phyloP scores from a whole-genome alignment of 1,284 basidiomycete species.

The Stygiomarasmius scandens region DNA sequence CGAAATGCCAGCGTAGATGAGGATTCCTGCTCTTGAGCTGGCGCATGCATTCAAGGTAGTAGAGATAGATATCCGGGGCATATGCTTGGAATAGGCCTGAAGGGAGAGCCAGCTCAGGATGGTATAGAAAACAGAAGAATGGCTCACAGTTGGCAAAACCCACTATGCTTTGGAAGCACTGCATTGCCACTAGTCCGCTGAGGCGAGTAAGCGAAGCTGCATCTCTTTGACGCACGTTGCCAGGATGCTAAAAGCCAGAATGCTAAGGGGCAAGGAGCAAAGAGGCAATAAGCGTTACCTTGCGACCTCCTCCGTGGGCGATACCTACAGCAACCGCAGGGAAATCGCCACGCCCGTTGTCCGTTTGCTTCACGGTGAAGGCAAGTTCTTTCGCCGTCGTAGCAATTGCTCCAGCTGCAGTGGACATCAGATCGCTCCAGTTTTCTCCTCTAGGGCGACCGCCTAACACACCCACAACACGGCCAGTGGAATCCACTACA shows the following conservation, averaged over 20 bases:
- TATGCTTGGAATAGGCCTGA: background rate
- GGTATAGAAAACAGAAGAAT: background rate
- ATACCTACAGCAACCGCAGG: background rate
- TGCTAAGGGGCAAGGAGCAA: too few relatives aligned
- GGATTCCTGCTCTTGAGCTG: background rate
- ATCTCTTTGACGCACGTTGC: background rate
- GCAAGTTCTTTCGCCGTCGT: too few relatives aligned
- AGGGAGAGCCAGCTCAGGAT: background rate
- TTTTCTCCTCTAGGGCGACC: too few relatives aligned
- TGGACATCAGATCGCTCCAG: too few relatives aligned
- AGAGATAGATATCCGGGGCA: too few relatives aligned
- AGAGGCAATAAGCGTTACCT: too few relatives aligned
- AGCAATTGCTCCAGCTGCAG: too few relatives aligned
- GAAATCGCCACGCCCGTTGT: background rate
- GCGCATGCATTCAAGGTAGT: background rate
- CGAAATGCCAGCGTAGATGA: background rate
- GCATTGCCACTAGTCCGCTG: background rate
- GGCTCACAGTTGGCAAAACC: background rate
- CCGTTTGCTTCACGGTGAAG: too few relatives aligned
- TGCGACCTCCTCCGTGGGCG: background rate
- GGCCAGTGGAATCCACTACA: too few relatives aligned
- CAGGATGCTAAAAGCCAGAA: too few relatives aligned
- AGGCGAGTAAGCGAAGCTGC: too few relatives aligned
- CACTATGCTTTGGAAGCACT: background rate
- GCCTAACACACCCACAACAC: too few relatives aligned